Percentiles rank a stretch among this genome's conserved stretches.
phyloP scores from a whole-genome alignment of 1,284 basidiomycete species.

The Heterobasidion irregulare region DNA sequence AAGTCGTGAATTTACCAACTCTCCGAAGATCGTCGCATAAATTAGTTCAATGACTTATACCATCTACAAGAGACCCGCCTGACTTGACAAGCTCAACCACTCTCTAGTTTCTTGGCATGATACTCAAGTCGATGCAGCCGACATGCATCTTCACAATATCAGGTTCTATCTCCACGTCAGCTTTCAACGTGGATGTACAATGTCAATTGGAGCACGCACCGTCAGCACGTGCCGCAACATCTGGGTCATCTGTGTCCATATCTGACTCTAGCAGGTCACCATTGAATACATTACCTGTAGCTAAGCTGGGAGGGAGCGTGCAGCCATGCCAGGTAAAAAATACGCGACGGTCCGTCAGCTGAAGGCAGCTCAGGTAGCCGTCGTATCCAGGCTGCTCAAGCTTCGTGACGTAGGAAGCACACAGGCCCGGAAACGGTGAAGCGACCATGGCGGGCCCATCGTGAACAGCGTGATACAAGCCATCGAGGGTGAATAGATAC shows the following conservation, averaged over 20 bases:
- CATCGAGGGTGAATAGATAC: slow-evolving; percentile 16
- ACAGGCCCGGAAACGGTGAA: slow-evolving; percentile 19
- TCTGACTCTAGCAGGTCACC: neutral
- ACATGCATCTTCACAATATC: neutral
- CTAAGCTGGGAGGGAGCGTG: neutral
- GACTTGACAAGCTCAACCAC: too few relatives aligned
- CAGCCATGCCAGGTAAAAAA: slow-evolving; percentile 36
- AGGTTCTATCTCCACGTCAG: neutral
- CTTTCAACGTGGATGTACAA: neutral
- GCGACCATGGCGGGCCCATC: neutral
- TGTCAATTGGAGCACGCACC: neutral
- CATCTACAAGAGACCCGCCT: too few relatives aligned
- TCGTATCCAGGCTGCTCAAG: slow-evolving; percentile 29
- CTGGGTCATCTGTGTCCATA: neutral
- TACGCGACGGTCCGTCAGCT: slow-evolving; percentile 45
- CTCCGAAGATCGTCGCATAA: too few relatives aligned
- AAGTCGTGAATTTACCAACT: too few relatives aligned
- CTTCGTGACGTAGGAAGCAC: slow-evolving; percentile 25
- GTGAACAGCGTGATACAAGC: slow-evolving; percentile 9
- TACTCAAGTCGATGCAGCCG: slow-evolving; percentile 11
- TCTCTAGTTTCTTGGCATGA: neutral
- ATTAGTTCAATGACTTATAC: too few relatives aligned
- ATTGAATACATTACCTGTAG: neutral
- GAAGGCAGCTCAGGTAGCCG: slow-evolving; percentile 39
- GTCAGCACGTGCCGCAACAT: neutral